phyloP scores from a whole-genome alignment of 768 basidiomycete species.

The Tylopilus sp. region DNA sequence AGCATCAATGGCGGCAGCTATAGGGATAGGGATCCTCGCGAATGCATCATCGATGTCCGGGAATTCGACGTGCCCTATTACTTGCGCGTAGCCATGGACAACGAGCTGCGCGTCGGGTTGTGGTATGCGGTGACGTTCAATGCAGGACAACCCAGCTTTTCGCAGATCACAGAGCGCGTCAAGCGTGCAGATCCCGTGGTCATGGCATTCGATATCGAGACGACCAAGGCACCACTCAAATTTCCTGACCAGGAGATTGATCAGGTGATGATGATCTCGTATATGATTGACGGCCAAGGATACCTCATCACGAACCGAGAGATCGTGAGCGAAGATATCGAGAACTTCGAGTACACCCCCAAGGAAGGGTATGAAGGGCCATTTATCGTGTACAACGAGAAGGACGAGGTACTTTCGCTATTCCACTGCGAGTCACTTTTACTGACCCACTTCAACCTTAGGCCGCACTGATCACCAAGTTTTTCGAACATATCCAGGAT shows the following conservation, averaged over 20 bases:
- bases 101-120: slow-evolving; percentile 94
- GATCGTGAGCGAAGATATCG: slow-evolving; percentile 95
- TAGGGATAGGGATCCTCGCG: slow-evolving; percentile 77
- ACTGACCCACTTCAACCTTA: slow-evolving; percentile 28
- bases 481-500: slow-evolving; percentile 93
- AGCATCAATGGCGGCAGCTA: slow-evolving; percentile 38
- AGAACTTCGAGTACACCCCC: slow-evolving; percentile 98
- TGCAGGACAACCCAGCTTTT: slow-evolving; percentile 74
- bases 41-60: slow-evolving; percentile 89
- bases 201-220: slow-evolving; percentile 99
- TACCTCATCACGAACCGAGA: slow-evolving; percentile 97
- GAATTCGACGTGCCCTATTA: slow-evolving; percentile 99
- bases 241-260: slow-evolving; percentile 95
- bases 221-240: slow-evolving; percentile 98
- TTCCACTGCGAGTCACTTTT: neutral
- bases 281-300: slow-evolving; percentile 98
- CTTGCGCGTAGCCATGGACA: slow-evolving; percentile 98
- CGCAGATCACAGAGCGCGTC: slow-evolving; percentile 74
- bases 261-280: slow-evolving; percentile 99
- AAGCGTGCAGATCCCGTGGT: slow-evolving; percentile 99
- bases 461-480: slow-evolving; percentile 78
- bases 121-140: slow-evolving; percentile 92
- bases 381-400: slow-evolving; percentile 92
- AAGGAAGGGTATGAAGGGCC: slow-evolving; percentile 98
- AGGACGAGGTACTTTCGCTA: slow-evolving; percentile 66